These are phyloP conservation scores for Dactylis glomerata DNA, from an alignment of 176 grass and related monocot genomes.

Conservation along the genomic window DNA sequence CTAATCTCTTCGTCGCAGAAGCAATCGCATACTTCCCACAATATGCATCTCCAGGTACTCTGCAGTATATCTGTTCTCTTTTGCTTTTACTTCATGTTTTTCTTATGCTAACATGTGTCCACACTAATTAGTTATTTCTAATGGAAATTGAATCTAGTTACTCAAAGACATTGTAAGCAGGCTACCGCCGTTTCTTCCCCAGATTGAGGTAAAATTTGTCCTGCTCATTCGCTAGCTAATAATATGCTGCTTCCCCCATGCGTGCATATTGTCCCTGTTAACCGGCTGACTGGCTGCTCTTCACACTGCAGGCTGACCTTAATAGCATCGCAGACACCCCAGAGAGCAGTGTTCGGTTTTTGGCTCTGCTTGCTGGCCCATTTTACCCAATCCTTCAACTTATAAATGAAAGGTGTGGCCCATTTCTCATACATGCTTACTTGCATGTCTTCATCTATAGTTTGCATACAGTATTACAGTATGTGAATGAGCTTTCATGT, in stretches of 20 bases:
- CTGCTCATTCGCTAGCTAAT: constrained; percentile 10
- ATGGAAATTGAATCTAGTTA: constrained; percentile 55
- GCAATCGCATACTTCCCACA: constrained; percentile 50
- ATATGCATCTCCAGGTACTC: constrained; percentile 84
- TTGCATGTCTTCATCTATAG: constrained; percentile 24
- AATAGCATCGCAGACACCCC: constrained; percentile 57
- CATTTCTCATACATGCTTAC: constrained; percentile 24
- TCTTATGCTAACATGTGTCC: neutral
- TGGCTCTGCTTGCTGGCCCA: constrained; percentile 89
- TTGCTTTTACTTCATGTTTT: constrained; percentile 10
- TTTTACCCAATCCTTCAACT: constrained; percentile 87
- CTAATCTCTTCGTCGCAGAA: constrained; percentile 71
- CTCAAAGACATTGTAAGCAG: constrained; percentile 80
- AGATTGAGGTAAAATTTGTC: constrained; percentile 67
- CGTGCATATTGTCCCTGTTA: neutral
- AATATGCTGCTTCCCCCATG: constrained; percentile 9
- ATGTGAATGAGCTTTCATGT: neutral
- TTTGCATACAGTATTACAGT: constrained; percentile 8
- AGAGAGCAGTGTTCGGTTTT: constrained; percentile 64
- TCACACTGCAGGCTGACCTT: constrained; percentile 72
- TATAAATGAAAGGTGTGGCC: constrained; percentile 78
- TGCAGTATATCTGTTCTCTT: constrained; percentile 5
- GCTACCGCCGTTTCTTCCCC: constrained; percentile 67
- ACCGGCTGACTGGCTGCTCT: neutral
- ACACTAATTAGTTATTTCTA: constrained; percentile 19